Base-by-base conservation (phyloP, 805 yeast species). In the Ogataea nakhonphanomensis region DNA sequence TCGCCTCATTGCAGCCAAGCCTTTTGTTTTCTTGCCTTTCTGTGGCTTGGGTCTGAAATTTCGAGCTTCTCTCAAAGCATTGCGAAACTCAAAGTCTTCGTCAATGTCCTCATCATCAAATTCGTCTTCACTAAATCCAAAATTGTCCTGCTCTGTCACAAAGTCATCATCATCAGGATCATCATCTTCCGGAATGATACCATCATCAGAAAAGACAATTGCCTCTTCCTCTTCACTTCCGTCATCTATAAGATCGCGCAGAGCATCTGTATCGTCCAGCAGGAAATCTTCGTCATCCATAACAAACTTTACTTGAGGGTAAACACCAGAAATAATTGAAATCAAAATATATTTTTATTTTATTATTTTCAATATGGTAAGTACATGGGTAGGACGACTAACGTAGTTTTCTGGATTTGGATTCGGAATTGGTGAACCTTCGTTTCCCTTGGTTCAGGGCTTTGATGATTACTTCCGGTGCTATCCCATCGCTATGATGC, bases 391-490 rank as follows among this genome's bases (percentile, higher is more conserved):
- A 22, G 2, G 12, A 12, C 22, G 33, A 13, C 35, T 33, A 41
- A 36, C 30, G 10, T 25, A 54, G 65, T 59, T 58, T 41, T 46
- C 61, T 7, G 55, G 60, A 8, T 58, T 54, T 45, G 54, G 55
- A 7, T 37, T 32, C 50, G 45, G 12, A 27, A 37, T 24, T 44
- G 49, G 33, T 42, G 42, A 43, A 24, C 43, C 44, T 9, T 40
- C 48, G 22, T 36, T 51, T 11, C 53, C 56, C 26, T 28, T 52
- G 12, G 46, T 48, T 13, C 60, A 56, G 33, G 41, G 54, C 46
- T 93, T 89, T 65, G 89, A 85, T 53, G 96, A 89, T 48, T 85
- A 76, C 62, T 93, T 87, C 68, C 74, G 99, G 55, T 84, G 96
- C 57, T 93, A 89, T 60, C 97, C 99, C 2, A 77, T 91, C 24